phyloP scores from a whole-genome alignment of 2,329 filamentous ascomycete genomes.

The Penicillium brevicompactum region DNA sequence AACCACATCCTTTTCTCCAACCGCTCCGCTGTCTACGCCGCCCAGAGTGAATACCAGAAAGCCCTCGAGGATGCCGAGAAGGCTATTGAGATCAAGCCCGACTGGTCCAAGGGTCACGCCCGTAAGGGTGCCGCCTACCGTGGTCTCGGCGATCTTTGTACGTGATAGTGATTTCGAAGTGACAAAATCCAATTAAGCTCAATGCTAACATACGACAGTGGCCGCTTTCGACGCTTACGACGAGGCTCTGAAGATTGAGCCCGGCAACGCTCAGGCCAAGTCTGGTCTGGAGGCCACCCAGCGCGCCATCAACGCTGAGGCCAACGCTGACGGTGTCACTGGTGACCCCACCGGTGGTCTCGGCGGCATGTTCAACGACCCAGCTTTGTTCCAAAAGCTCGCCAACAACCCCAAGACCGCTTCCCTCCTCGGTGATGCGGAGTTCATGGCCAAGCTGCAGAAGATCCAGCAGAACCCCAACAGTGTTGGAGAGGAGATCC shows the following conservation, averaged over 20 bases:
- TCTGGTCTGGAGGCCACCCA: slow-evolving; percentile 81
- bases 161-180: slow-evolving; percentile 23
- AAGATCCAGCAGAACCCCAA: slow-evolving; percentile 78
- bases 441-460: slow-evolving; percentile 90
- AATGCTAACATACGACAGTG: slow-evolving; percentile 46
- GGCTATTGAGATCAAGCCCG: slow-evolving; percentile 90
- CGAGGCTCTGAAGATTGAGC: slow-evolving; percentile 89
- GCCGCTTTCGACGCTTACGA: slow-evolving; percentile 89
- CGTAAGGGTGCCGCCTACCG: slow-evolving; percentile 91
- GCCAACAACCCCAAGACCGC: slow-evolving; percentile 93
- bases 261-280: slow-evolving; percentile 89
- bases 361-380: slow-evolving; percentile 93
- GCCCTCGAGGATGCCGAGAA: slow-evolving; percentile 90
- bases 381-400: slow-evolving; percentile 85
- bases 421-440: slow-evolving; percentile 73
- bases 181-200: background rate
- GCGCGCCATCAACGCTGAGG: slow-evolving; percentile 82
- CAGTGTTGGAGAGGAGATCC: slow-evolving; percentile 76
- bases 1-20: slow-evolving; percentile 99
- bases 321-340: slow-evolving; percentile 60
- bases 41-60: slow-evolving; percentile 82
- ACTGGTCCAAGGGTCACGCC: slow-evolving; percentile 97
- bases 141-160: slow-evolving; percentile 77
- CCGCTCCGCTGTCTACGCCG: slow-evolving; percentile 83
- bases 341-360: slow-evolving; percentile 74